A percentile compares a stretch with the other conserved stretches of the same genome.
Conservation (phyloP, 306 rosid genomes). For the Medicago lupulina region DNA sequence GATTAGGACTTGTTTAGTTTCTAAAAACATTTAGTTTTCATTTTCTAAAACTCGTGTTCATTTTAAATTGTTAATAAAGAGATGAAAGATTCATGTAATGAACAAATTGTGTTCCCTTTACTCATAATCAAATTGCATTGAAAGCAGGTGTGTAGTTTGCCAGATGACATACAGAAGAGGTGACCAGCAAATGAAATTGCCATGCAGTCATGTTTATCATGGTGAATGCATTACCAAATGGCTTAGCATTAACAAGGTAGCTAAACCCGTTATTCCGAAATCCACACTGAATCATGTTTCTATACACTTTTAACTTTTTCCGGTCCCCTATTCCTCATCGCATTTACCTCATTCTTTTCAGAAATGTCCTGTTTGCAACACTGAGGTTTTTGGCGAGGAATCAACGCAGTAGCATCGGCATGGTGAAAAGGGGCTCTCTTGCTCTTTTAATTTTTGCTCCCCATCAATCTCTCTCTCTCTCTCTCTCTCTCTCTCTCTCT, state of each 20-base stretch:
- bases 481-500: conserved; percentile 1
- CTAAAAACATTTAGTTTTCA: background rate
- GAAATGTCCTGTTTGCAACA: conserved; percentile 95
- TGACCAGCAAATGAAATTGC: conserved; percentile 78
- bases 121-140: conserved; percentile 32
- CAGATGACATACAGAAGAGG: conserved; percentile 92
- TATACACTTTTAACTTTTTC: background rate
- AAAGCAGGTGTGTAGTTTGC: conserved; percentile 85
- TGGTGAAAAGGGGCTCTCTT: conserved; percentile 39
- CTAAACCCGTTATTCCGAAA: conserved; percentile 19
- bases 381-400: conserved; percentile 79
- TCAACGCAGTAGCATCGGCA: conserved; percentile 47
- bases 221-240: conserved; percentile 86
- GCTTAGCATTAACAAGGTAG: conserved; percentile 92
- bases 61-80: background rate
- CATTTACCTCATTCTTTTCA: conserved; percentile 39
- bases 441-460: conserved; percentile 37
- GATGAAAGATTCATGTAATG: background rate
- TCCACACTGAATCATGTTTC: conserved; percentile 13
- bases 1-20: background rate
- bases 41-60: background rate
- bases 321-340: background rate
- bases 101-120: background rate
- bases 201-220: conserved; percentile 89
- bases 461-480: conserved; percentile 24